A percentile compares a stretch with the other conserved stretches of the same genome.
Conservation (phyloP, 2,329 filamentous ascomycete genomes). For the Curvularia verruculosa region DNA sequence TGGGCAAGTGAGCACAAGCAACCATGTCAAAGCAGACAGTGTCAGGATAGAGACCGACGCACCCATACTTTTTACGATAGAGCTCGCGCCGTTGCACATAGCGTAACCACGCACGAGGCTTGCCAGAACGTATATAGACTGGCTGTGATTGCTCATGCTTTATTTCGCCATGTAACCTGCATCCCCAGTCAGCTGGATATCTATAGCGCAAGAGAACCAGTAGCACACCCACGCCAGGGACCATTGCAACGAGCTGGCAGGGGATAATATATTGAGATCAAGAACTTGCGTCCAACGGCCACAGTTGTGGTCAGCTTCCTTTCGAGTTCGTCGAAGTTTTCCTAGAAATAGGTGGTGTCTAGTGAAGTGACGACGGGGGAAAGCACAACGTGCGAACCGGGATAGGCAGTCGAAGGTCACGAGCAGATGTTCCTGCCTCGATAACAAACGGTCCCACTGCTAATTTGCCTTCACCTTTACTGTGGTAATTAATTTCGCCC, state of each 20-base stretch:
- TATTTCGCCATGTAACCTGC: background rate
- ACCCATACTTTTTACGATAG: slow-evolving; percentile 57
- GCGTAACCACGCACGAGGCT: background rate
- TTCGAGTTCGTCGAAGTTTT: background rate
- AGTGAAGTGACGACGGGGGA: slow-evolving; percentile 5
- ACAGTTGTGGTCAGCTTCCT: background rate
- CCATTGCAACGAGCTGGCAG: background rate
- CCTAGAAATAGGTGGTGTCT: background rate
- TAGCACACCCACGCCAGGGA: background rate
- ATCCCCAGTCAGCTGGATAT: background rate
- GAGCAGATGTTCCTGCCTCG: background rate
- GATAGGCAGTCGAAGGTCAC: slow-evolving; percentile 1
- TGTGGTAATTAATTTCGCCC: slow-evolving; percentile 18
- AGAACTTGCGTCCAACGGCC: background rate
- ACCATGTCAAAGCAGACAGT: slow-evolving; percentile 53
- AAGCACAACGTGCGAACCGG: slow-evolving; percentile 1
- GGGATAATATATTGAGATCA: background rate
- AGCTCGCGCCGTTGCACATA: slow-evolving; percentile 32
- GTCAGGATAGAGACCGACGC: slow-evolving; percentile 50
- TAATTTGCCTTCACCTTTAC: slow-evolving; percentile 21
- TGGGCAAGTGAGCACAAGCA: slow-evolving; percentile 57
- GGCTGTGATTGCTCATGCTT: background rate
- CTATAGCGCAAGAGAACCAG: background rate
- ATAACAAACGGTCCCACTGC: background rate
- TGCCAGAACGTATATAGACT: background rate